Conservation (phyloP, 1,284 basidiomycete species). For the Marasmius tenuissimus region DNA sequence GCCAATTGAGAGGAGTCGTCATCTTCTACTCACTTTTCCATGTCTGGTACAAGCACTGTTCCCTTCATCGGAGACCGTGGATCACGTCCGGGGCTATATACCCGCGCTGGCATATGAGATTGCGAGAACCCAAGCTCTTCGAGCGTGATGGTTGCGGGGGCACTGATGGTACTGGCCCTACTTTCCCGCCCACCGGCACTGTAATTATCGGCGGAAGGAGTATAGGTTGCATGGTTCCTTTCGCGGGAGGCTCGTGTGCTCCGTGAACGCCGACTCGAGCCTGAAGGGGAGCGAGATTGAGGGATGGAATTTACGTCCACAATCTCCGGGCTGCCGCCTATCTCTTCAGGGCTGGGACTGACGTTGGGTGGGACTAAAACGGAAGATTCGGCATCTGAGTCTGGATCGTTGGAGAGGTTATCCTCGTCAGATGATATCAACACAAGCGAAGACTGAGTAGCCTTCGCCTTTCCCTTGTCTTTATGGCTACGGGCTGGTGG, state of each 20-base stretch:
- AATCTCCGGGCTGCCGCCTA: background rate
- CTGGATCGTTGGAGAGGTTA: background rate
- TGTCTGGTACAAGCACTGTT: conserved; percentile 6
- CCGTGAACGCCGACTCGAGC: no score
- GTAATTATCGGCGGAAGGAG: conserved; percentile 20
- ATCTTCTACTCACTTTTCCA: conserved; percentile 19
- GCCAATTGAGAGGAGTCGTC: background rate
- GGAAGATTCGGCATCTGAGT: background rate
- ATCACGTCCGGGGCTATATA: conserved; percentile 17
- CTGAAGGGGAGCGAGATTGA: no score
- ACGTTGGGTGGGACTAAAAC: conserved; percentile 11
- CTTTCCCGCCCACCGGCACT: background rate
- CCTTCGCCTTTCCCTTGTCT: background rate
- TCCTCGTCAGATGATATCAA: background rate
- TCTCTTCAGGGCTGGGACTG: background rate
- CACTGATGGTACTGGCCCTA: background rate
- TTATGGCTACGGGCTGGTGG: background rate
- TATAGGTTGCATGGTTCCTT: no score
- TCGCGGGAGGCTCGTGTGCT: no score
- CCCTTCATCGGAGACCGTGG: conserved; percentile 25
- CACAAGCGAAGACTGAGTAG: conserved; percentile 1
- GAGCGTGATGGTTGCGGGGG: background rate
- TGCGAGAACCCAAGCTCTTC: conserved; percentile 7
- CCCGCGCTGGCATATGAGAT: conserved; percentile 11
- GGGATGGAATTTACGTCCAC: conserved; percentile 11